Evolutionary conservation across 202 grass and related monocot genomes (phyloP).

Genomic region (Panicum hallii): DNA sequence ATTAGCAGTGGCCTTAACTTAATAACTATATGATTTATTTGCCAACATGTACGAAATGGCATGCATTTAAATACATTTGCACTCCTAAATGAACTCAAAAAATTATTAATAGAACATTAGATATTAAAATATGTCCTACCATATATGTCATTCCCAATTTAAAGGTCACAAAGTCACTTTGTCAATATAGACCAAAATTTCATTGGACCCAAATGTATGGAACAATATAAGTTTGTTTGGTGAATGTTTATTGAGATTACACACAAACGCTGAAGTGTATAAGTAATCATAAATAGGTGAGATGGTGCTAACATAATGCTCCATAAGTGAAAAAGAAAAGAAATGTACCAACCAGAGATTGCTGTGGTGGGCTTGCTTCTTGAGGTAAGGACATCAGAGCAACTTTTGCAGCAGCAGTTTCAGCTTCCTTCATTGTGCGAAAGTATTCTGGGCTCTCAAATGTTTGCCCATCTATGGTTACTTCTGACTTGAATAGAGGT

Average conservation of each 20-base stretch:
- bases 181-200: conserved; percentile 4
- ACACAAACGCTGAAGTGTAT: conserved; percentile 14
- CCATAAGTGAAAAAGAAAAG: conserved; percentile 36
- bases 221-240: conserved; percentile 14
- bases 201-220: conserved; percentile 20
- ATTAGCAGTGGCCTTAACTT: background rate
- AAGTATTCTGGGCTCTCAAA: conserved; percentile 70
- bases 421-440: conserved; percentile 66
- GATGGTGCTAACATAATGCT: conserved; percentile 3
- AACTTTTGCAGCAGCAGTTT: conserved; percentile 71
- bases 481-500: conserved; percentile 65
- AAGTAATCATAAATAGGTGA: conserved; percentile 38
- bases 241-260: conserved; percentile 14
- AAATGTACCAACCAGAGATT: conserved; percentile 39
- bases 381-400: conserved; percentile 67
- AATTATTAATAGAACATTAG: background rate
- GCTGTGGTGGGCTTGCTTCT: conserved; percentile 53
- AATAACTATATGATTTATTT: background rate
- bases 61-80: background rate
- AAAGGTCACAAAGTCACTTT: conserved; percentile 17
- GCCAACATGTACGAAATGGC: conserved; percentile 4
- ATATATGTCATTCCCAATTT: background rate
- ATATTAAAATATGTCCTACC: background rate
- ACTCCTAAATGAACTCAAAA: background rate
- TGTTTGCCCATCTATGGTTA: conserved; percentile 62